A percentile compares a stretch with the other conserved stretches of the same genome.
These are phyloP conservation scores for Sugiyamaella lignohabitans DNA, from an alignment of 805 yeast species.

Conservation along the genomic window DNA sequence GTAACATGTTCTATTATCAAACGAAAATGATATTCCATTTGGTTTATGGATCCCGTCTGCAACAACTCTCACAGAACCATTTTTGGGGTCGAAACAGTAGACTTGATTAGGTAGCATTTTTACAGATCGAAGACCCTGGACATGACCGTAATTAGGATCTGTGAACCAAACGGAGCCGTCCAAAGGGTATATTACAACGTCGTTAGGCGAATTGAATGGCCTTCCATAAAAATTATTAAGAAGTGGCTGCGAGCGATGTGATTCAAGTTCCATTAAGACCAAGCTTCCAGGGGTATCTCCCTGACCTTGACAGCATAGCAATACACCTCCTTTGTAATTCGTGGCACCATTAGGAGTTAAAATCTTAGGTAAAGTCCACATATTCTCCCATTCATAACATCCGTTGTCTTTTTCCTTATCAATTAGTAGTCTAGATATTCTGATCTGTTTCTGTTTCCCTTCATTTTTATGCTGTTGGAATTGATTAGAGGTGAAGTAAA, in stretches of 20 bases:
- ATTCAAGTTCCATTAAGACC: slow-evolving; percentile 17
- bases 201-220: slow-evolving; percentile 27
- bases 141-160: slow-evolving; percentile 24
- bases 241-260: slow-evolving; percentile 15
- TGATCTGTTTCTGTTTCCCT: slow-evolving; percentile 7
- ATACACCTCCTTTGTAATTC: slow-evolving; percentile 22
- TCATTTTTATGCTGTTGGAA: background rate
- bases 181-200: slow-evolving; percentile 24
- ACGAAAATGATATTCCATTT: slow-evolving; percentile 62
- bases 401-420: slow-evolving; percentile 8
- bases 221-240: slow-evolving; percentile 26
- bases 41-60: slow-evolving; percentile 50
- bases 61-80: slow-evolving; percentile 29
- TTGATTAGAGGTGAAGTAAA: slow-evolving; percentile 26
- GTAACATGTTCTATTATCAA: slow-evolving; percentile 37
- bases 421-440: slow-evolving; percentile 14
- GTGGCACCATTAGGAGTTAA: slow-evolving; percentile 24
- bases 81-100: slow-evolving; percentile 36
- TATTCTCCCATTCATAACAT: slow-evolving; percentile 17
- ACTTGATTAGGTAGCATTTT: slow-evolving; percentile 30
- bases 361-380: slow-evolving; percentile 19
- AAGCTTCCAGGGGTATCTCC: slow-evolving; percentile 19
- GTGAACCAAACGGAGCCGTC: slow-evolving; percentile 29
- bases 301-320: slow-evolving; percentile 25
- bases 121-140: slow-evolving; percentile 19